Evolutionary conservation across 1,139 yeast species (phyloP).

Genomic region (Lodderomyces beijingensis): DNA sequence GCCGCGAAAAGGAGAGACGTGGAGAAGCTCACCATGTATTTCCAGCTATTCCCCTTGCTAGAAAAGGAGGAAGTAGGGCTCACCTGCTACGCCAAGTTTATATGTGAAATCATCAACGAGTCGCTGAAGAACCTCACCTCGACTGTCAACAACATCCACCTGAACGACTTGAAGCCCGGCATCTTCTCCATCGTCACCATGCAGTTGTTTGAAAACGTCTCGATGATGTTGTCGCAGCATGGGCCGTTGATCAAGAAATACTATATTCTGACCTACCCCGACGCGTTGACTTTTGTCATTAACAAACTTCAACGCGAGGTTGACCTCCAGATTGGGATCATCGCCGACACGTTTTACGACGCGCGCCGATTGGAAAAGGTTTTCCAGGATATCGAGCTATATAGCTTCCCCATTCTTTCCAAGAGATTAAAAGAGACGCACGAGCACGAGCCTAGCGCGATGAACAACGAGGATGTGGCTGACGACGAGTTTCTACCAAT

Average conservation of each 20-base stretch:
- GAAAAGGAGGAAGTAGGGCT: conserved; percentile 71
- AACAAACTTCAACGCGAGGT: conserved; percentile 78
- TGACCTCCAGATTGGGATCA: conserved; percentile 85
- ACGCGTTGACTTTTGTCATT: conserved; percentile 64
- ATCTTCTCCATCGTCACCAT: conserved; percentile 67
- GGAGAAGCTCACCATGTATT: conserved; percentile 67
- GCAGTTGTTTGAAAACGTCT: conserved; percentile 78
- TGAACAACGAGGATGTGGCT: conserved; percentile 5
- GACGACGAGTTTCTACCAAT: conserved; percentile 35
- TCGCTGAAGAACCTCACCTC: conserved; percentile 62
- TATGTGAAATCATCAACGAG: conserved; percentile 78
- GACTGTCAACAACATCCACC: conserved; percentile 31
- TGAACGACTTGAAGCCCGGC: conserved; percentile 33
- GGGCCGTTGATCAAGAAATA: conserved; percentile 69
- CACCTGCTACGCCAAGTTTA: conserved; percentile 76
- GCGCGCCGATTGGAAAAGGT: conserved; percentile 55
- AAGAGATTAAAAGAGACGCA: conserved; percentile 18
- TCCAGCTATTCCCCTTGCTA: conserved; percentile 84
- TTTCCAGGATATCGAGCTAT: conserved; percentile 53
- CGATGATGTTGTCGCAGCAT: conserved; percentile 82
- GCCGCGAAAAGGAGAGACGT: conserved; percentile 71
- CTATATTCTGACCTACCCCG: conserved; percentile 51
- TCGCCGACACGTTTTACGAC: conserved; percentile 83
- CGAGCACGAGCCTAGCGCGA: conserved; percentile 11
- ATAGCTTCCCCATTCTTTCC: conserved; percentile 50